phyloP scores from a whole-genome alignment of 2,329 filamentous ascomycete species.

The Aspergillus vadensis region DNA sequence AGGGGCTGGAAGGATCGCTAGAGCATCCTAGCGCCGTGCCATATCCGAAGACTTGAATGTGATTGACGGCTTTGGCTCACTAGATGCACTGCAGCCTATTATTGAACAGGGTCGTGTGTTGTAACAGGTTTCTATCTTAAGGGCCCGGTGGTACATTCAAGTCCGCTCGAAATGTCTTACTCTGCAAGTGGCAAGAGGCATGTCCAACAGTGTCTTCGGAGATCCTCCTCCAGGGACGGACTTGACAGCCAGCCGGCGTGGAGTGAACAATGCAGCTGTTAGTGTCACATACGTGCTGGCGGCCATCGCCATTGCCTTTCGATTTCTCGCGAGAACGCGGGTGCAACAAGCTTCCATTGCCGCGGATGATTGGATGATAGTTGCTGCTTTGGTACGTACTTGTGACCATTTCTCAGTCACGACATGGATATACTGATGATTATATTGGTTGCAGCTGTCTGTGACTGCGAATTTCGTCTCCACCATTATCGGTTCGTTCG shows the following conservation, averaged over 20 bases:
- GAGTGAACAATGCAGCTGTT: constrained; percentile 7
- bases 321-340: background rate
- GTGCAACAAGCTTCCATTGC: constrained; percentile 5
- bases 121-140: background rate
- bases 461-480: background rate
- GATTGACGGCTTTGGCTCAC: no score
- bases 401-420: background rate
- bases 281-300: background rate
- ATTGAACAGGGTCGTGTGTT: no score
- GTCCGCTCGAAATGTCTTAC: background rate
- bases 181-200: background rate
- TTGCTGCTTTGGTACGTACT: background rate
- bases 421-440: background rate
- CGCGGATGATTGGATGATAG: constrained; percentile 10
- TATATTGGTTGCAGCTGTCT: background rate
- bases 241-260: background rate
- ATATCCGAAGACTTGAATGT: no score
- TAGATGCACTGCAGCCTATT: no score
- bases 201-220: constrained; percentile 4
- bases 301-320: background rate
- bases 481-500: background rate
- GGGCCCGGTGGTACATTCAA: no score
- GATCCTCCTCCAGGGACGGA: background rate
- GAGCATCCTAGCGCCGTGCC: no score
- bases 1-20: no score